Percentiles rank a stretch among this genome's conserved stretches.
phyloP scores from a whole-genome alignment of 108 stramenopile genomes.

The Skeletonema menzelii region DNA sequence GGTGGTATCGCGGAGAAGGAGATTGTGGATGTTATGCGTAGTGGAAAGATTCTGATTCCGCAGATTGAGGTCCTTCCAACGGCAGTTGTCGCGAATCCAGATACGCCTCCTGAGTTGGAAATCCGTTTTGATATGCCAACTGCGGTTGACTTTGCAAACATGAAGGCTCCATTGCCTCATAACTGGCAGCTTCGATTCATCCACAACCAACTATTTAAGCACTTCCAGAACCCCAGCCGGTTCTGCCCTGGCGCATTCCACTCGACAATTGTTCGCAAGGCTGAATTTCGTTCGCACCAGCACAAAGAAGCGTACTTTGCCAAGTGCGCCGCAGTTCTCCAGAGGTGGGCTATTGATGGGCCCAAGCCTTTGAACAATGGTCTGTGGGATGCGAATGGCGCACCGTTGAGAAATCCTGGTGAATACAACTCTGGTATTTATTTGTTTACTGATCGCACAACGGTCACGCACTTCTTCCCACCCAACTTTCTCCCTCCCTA shows the following conservation, averaged over 20 bases:
- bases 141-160: constrained; percentile 55
- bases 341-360: constrained; percentile 62
- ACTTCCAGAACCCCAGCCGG: constrained; percentile 68
- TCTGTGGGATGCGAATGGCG: constrained; percentile 49
- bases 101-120: constrained; percentile 82
- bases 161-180: constrained; percentile 52
- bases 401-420: constrained; percentile 22
- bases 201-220: constrained; percentile 86
- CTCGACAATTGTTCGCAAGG: constrained; percentile 86
- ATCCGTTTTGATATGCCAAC: constrained; percentile 86
- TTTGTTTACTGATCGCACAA: constrained; percentile 79
- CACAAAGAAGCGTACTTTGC: constrained; percentile 54
- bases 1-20: constrained; percentile 74
- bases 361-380: constrained; percentile 68
- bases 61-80: constrained; percentile 87
- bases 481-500: constrained; percentile 90
- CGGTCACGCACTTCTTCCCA: constrained; percentile 78
- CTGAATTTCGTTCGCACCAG: constrained; percentile 75
- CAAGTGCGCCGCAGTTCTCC: constrained; percentile 60
- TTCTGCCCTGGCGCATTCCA: constrained; percentile 89
- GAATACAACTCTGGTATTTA: constrained; percentile 69
- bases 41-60: constrained; percentile 80
- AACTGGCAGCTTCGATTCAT: constrained; percentile 89
- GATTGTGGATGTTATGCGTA: constrained; percentile 62
- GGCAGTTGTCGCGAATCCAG: constrained; percentile 79